Evolutionary conservation across 768 basidiomycete species (phyloP).

Genomic region (Mycena amicta): DNA sequence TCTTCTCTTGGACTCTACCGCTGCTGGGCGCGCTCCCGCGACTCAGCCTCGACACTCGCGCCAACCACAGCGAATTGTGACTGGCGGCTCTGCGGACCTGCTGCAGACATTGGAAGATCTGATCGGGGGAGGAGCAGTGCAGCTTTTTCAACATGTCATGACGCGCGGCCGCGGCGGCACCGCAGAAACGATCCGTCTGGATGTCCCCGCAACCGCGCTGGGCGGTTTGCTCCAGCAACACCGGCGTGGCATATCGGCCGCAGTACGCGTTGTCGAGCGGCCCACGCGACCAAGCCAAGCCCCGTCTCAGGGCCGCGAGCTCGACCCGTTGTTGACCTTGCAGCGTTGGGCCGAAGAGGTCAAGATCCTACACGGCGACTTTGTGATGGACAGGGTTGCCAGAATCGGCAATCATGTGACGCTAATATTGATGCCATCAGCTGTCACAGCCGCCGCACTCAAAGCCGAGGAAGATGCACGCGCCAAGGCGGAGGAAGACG

Average conservation of each 20-base stretch:
- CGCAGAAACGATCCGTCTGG: conserved; percentile 74
- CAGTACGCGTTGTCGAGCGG: conserved; percentile 64
- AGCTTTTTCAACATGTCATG: conserved; percentile 83
- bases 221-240: conserved; percentile 49
- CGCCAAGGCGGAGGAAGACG: conserved; percentile 24
- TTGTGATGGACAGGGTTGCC: conserved; percentile 63
- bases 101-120: conserved; percentile 80
- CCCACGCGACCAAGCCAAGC: conserved; percentile 40
- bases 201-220: conserved; percentile 68
- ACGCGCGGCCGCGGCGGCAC: conserved; percentile 55
- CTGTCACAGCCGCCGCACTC: conserved; percentile 56
- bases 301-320: conserved; percentile 57
- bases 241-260: conserved; percentile 53
- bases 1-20: conserved; percentile 68
- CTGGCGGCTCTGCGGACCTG: conserved; percentile 57
- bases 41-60: conserved; percentile 53
- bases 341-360: conserved; percentile 91
- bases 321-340: conserved; percentile 78
- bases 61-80: conserved; percentile 58
- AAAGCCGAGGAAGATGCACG: conserved; percentile 33
- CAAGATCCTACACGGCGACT: conserved; percentile 77
- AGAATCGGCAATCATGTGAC: conserved; percentile 74
- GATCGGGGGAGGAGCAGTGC: conserved; percentile 78
- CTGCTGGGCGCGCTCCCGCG: conserved; percentile 43
- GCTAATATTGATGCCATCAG: conserved; percentile 78